Evolutionary conservation across 352 stramenopile genomes (phyloP), one percentile per base, ranked within the genome.

Genomic region (Pythium rishiriense): DNA sequence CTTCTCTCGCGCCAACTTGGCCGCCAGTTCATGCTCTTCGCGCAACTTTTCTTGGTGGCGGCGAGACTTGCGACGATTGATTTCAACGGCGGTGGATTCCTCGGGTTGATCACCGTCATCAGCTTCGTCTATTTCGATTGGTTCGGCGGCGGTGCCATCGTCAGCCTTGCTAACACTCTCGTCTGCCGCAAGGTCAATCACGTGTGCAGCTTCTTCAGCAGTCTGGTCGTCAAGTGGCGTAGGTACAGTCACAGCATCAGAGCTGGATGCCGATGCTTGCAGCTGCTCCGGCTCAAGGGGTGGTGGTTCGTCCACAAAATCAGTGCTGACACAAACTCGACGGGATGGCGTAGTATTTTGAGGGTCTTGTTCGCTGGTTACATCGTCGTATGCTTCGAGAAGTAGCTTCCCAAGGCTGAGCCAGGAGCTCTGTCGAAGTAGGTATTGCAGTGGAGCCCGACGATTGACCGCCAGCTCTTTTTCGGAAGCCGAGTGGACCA

Each of bases 21-120:
- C 70, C 26, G 83, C 83, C 3, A 80, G 74, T 41, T 78, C 81
- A 57, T 91, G 80, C 33, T 92, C 83, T 64, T 91, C 79, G 24
- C 81, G 77, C 37, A 90, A 53, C 49, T 79, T 72, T 54, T 91
- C 76, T 62, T 90, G 76, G 33, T 92, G 71, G 19, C 83, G 78
- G 7, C 81, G 77, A 2, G 83, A 90, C 52, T 90, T 90, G 45
- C 83, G 73, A 31, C 83, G 68, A 37, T 64, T 62, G 0, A 78
- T 69, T 42, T 60, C 42, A 0, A 69, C 64, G 7, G 62, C 48
- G 31, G 75, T 63, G 2, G 68, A 14, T 42, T 79, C 78, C 35
- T 52, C 48, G 4, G 59, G 35, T 15, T 58, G 25, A 3, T 65
- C 41, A 25, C 37, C 56, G 9, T 70, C 62, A n/a, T 64, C 56